Percentiles rank a stretch among this genome's conserved stretches.
Evolutionary conservation across 176 grass and related monocot genomes (phyloP).

Genomic region (Cymbopogon citratus): DNA sequence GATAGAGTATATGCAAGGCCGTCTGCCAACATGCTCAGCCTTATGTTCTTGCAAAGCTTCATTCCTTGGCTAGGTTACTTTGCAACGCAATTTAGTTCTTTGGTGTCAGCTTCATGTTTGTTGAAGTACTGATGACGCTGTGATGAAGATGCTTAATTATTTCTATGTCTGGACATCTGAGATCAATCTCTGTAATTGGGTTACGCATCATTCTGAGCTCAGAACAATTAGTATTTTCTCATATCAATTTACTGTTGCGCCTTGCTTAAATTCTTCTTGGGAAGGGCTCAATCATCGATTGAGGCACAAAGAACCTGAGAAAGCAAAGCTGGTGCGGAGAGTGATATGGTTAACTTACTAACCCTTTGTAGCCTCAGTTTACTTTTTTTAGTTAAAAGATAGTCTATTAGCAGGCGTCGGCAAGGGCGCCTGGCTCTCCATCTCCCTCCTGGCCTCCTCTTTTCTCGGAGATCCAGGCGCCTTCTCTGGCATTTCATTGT

Average conservation of each 20-base stretch:
- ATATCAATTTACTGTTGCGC: not conserved
- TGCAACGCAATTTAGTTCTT: too few species aligned
- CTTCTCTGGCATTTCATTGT: too few species aligned
- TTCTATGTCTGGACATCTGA: conserved; percentile 83
- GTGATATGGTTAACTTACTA: conserved; percentile 78
- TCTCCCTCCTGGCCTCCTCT: too few species aligned
- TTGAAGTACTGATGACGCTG: not conserved
- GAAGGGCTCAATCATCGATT: not conserved
- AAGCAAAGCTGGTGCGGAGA: conserved; percentile 43
- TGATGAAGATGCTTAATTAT: conserved; percentile 51
- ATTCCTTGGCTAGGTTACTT: too few species aligned
- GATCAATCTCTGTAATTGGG: conserved; percentile 41
- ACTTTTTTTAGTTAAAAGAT: too few species aligned
- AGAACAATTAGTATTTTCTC: not conserved
- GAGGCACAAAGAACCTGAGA: not conserved
- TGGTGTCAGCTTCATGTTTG: not conserved
- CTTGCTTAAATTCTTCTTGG: conserved; percentile 34
- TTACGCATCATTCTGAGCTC: conserved; percentile 46
- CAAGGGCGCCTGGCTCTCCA: too few species aligned
- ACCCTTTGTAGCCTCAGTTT: conserved; percentile 54
- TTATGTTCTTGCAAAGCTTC: too few species aligned
- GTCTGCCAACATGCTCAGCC: too few species aligned
- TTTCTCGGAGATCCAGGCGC: too few species aligned
- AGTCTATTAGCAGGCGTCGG: too few species aligned
- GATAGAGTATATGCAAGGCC: too few species aligned